Conservation (phyloP, 2,329 filamentous ascomycete genomes). For the Diaporthe citri region DNA sequence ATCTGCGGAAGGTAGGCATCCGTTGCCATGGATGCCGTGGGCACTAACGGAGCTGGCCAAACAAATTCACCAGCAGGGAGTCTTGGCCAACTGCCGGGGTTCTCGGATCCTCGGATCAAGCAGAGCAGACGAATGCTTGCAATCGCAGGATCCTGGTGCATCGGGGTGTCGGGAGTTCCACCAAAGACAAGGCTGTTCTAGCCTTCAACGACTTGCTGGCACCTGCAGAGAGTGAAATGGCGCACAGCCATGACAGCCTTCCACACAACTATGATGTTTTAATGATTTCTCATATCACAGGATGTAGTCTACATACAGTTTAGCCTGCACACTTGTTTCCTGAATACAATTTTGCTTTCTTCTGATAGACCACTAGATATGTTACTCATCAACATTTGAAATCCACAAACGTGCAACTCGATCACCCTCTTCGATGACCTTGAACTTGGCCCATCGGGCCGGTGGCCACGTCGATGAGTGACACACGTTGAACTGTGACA, state of each 20-base stretch:
- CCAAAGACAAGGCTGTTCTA: not conserved
- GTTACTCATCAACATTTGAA: not conserved
- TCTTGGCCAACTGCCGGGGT: not conserved
- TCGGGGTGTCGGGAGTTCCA: not conserved
- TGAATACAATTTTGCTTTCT: not conserved
- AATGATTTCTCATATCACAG: not conserved
- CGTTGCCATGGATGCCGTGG: constrained; percentile 23
- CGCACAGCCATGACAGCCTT: not conserved
- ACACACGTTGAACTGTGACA: not conserved
- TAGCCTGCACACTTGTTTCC: not conserved
- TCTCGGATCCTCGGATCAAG: constrained; percentile 9
- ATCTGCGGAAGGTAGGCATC: constrained; percentile 2
- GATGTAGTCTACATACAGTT: not conserved
- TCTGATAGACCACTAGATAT: too few species aligned
- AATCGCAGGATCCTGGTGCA: not conserved
- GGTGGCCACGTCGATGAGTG: not conserved
- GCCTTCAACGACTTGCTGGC: not conserved
- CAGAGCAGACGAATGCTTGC: not conserved
- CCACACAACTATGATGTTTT: not conserved
- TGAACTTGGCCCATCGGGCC: not conserved
- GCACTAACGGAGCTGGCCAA: constrained; percentile 15
- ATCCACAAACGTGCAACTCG: not conserved
- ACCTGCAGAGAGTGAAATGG: not conserved
- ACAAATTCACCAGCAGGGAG: not conserved
- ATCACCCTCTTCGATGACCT: not conserved